Percentiles rank a stretch among this genome's conserved stretches.
Conservation (phyloP, 768 basidiomycete species). For the Holtermanniella nyarrowii region DNA sequence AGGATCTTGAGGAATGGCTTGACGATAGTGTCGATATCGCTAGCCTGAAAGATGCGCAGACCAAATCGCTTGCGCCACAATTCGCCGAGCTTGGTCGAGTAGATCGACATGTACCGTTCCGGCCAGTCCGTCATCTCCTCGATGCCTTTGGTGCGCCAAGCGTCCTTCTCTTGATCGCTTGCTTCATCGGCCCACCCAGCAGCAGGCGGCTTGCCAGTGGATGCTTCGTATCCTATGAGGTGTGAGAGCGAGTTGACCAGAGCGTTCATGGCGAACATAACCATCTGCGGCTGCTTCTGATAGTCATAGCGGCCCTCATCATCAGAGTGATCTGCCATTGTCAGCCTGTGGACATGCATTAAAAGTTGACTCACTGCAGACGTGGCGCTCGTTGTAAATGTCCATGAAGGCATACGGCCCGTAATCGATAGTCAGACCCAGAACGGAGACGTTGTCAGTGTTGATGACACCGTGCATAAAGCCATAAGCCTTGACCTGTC, state of each 20-base stretch:
- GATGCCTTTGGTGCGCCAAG: conserved; percentile 54
- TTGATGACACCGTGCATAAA: conserved; percentile 78
- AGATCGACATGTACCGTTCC: conserved; percentile 53
- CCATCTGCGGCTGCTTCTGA: conserved; percentile 37
- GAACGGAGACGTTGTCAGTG: conserved; percentile 63
- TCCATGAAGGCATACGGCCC: conserved; percentile 94
- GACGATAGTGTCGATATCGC: conserved; percentile 55
- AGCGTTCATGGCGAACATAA: conserved; percentile 64
- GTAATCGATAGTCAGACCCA: conserved; percentile 49
- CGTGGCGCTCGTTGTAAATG: conserved; percentile 68
- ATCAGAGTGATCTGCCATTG: conserved; percentile 56
- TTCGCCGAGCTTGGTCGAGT: conserved; percentile 31
- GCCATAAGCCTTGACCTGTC: conserved; percentile 24
- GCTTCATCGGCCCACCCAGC: conserved; percentile 61
- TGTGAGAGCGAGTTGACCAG: conserved; percentile 57
- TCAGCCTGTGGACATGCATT: neutral
- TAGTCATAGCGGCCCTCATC: conserved; percentile 68
- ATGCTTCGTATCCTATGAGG: conserved; percentile 72
- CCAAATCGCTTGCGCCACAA: conserved; percentile 70
- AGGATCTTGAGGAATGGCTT: conserved; percentile 66
- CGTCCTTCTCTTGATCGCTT: conserved; percentile 48
- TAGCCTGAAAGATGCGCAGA: conserved; percentile 49
- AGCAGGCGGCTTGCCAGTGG: conserved; percentile 40
- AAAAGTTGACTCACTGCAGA: conserved; percentile 53
- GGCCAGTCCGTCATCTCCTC: conserved; percentile 54